A percentile compares a stretch with the other conserved stretches of the same genome.
These are phyloP conservation scores for Neurospora sp. DNA, from an alignment of 495 filamentous ascomycete genomes.

Conservation along the genomic window DNA sequence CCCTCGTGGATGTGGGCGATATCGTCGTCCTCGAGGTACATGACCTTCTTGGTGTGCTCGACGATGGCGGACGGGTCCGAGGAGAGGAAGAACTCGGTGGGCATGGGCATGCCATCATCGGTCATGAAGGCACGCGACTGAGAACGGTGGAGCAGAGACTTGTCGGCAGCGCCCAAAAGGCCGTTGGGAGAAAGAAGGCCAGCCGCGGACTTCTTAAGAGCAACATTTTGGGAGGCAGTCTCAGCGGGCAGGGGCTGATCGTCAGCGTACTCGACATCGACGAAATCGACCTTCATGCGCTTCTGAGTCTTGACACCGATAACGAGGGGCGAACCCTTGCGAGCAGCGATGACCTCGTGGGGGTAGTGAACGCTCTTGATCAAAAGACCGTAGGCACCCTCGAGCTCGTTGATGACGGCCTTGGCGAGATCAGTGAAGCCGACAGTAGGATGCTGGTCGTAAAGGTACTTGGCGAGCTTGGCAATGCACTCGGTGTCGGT, in stretches of 20 bases:
- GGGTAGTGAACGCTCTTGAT: slow-evolving; percentile 98
- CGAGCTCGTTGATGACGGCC: slow-evolving; percentile 94
- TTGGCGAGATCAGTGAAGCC: slow-evolving; percentile 94
- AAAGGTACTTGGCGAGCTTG: slow-evolving; percentile 96
- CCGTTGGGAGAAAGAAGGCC: slow-evolving; percentile 52
- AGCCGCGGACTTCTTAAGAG: slow-evolving; percentile 66
- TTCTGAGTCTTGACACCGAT: slow-evolving; percentile 89
- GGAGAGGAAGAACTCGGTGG: slow-evolving; percentile 97
- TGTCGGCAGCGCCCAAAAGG: slow-evolving; percentile 82
- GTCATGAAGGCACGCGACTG: slow-evolving; percentile 98
- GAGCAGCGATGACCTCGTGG: slow-evolving; percentile 93
- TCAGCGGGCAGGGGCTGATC: slow-evolving; percentile 83
- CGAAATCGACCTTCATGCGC: slow-evolving; percentile 99
- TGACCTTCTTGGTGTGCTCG: slow-evolving; percentile 99
- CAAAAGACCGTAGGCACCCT: slow-evolving; percentile 92
- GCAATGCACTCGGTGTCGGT: slow-evolving; percentile 99
- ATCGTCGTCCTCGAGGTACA: slow-evolving; percentile 98
- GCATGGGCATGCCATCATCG: slow-evolving; percentile 92
- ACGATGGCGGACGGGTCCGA: slow-evolving; percentile 97
- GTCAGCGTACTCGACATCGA: slow-evolving; percentile 93
- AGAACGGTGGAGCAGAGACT: slow-evolving; percentile 92
- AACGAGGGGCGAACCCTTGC: slow-evolving; percentile 94
- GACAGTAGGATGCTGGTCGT: slow-evolving; percentile 89
- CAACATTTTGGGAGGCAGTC: slow-evolving; percentile 90
- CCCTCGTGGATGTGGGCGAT: slow-evolving; percentile 99